Evolutionary conservation across 805 yeast genomes (phyloP), one percentile per base, ranked within the genome.

Genomic region (Saturnispora besseyi): DNA sequence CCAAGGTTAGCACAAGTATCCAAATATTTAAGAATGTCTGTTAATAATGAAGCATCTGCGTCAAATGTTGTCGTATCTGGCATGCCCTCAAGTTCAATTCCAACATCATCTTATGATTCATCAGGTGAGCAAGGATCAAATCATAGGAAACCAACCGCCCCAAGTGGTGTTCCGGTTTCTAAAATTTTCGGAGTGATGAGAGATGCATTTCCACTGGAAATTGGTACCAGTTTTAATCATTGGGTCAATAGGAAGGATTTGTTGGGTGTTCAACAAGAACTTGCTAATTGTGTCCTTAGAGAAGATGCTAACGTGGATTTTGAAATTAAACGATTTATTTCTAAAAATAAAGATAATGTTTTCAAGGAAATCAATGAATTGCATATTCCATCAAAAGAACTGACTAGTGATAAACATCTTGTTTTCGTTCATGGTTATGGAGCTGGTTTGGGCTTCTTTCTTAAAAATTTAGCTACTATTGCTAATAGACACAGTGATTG

Each of bases 381-480:
- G 52, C 75, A 70, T 31, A 54, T 72, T 56, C 77, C 84, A 3
- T 49, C 50, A 28, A 46, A 51, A 44, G 28, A 55, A 6, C 56
- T 54, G 3, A 51, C 53, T 26, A 65, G 63, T 5, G 54, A 52
- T 22, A 67, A 64, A 49, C 86, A 81, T 64, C 64, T 89, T 24
- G 87, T 93, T 2, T 65, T 91, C 53, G 67, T 93, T 4, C 99
- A 91, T 65, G 99, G 99, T 0, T 89, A 88, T 61, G 96, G 96
- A 2, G 96, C 98, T 0, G 87, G 95, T 1, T 76, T 89, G 12
- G 91, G 95, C 26, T 81, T 88, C 49, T 91, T 80, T 58, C 77
- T 82, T 59, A 78, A 83, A 53, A 91, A 87, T 60, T 78, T 87
- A 55, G 77, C 75, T 43, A 53, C 54, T 11, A 30, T 62, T 21